Percentiles rank a stretch among this genome's conserved stretches.
Conservation (phyloP, 169 alveolate species). For the Theileria orientalis region DNA sequence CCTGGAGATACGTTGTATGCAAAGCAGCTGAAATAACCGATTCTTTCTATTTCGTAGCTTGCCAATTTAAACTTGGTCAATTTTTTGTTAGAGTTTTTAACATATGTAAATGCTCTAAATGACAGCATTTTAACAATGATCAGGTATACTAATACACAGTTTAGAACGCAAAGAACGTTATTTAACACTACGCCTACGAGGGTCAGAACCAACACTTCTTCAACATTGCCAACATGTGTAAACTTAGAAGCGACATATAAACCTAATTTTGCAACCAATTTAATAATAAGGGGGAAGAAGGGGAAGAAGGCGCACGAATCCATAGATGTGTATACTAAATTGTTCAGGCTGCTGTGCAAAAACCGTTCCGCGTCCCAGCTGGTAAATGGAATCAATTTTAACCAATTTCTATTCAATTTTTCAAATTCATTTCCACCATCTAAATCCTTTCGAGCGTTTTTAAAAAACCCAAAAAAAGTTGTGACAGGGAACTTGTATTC, state of each 20-base stretch:
- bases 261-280: constrained; percentile 20
- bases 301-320: constrained; percentile 77
- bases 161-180: constrained; percentile 23
- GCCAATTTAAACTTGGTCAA: no score
- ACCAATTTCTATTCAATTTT: constrained; percentile 39
- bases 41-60: constrained; percentile 34
- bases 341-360: constrained; percentile 63
- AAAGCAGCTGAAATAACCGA: constrained; percentile 17
- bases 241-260: not conserved
- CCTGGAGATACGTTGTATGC: constrained; percentile 26
- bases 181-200: constrained; percentile 42
- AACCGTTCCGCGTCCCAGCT: constrained; percentile 75
- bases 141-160: constrained; percentile 26
- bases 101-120: no score
- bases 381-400: constrained; percentile 42
- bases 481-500: constrained; percentile 22
- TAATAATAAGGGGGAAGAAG: constrained; percentile 60
- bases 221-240: constrained; percentile 5
- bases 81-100: no score
- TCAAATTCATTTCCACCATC: not conserved
- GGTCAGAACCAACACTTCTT: constrained; percentile 19
- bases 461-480: constrained; percentile 23
- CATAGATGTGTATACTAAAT: constrained; percentile 64
- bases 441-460: not conserved
- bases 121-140: not conserved